Conservation (phyloP, 208 protist genomes). For the Lotmaria passim region DNA sequence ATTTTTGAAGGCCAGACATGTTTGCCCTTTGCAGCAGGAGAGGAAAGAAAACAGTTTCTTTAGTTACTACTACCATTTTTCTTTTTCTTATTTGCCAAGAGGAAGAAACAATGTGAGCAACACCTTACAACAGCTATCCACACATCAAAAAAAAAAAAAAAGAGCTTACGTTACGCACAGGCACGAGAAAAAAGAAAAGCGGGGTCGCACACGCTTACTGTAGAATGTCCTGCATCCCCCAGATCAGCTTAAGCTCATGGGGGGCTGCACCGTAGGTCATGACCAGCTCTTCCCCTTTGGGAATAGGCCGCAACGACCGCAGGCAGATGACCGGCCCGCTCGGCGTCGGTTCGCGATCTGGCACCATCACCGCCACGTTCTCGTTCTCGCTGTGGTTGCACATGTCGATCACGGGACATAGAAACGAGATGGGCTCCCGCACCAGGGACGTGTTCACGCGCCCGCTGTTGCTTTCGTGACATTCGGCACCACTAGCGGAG, state of each 20-base stretch:
- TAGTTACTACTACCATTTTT: too few species aligned
- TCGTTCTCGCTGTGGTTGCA: slow-evolving; percentile 82
- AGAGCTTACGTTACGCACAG: not conserved
- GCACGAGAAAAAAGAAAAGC: not conserved
- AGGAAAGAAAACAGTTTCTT: too few species aligned
- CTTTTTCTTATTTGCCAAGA: too few species aligned
- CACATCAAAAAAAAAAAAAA: not conserved
- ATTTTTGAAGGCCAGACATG: too few species aligned
- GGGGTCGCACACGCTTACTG: slow-evolving; percentile 11
- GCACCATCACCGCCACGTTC: slow-evolving; percentile 88
- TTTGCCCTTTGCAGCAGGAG: too few species aligned
- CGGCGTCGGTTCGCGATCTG: slow-evolving; percentile 30
- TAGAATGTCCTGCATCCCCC: slow-evolving; percentile 76
- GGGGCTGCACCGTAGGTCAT: slow-evolving; percentile 74
- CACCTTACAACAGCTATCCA: too few species aligned
- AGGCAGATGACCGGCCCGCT: slow-evolving; percentile 68
- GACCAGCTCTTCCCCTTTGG: slow-evolving; percentile 79
- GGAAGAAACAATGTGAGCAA: too few species aligned
- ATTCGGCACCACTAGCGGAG: not conserved
- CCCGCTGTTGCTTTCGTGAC: too few species aligned
- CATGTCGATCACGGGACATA: slow-evolving; percentile 88
- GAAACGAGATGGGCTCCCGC: slow-evolving; percentile 71
- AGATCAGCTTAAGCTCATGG: slow-evolving; percentile 73
- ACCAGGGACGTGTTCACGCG: slow-evolving; percentile 31
- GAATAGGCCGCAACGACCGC: slow-evolving; percentile 70